phyloP scores from a whole-genome alignment of 345 rosid genomes.

The Pugionium dolabratum region DNA sequence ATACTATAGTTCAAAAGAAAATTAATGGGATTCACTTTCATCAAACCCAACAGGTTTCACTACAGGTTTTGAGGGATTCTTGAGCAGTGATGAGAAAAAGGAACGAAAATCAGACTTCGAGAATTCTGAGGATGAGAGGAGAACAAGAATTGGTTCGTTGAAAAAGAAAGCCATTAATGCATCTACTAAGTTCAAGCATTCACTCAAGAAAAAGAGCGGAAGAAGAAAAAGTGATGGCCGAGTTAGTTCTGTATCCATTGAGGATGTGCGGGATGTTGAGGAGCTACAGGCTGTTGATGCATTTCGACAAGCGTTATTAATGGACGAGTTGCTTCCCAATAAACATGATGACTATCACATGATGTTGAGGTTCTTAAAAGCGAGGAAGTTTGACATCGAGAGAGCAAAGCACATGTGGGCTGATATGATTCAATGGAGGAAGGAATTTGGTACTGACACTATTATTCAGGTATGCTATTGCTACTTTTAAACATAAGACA shows the following conservation, averaged over 20 bases:
- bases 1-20: not conserved
- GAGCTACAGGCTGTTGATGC: constrained; percentile 87
- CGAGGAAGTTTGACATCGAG: constrained; percentile 87
- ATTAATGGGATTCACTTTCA: constrained; percentile 8
- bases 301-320: constrained; percentile 73
- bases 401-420: constrained; percentile 98
- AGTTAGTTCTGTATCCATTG: constrained; percentile 93
- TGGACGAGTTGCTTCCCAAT: constrained; percentile 78
- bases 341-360: constrained; percentile 86
- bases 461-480: constrained; percentile 60
- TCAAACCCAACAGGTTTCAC: constrained; percentile 31
- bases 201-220: constrained; percentile 81
- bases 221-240: constrained; percentile 84
- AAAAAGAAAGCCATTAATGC: constrained; percentile 93
- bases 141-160: constrained; percentile 83
- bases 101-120: constrained; percentile 96
- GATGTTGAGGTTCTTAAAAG: constrained; percentile 97
- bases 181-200: constrained; percentile 84
- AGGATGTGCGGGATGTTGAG: constrained; percentile 86
- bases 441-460: constrained; percentile 83
- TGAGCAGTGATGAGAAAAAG: constrained; percentile 89
- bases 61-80: constrained; percentile 86
- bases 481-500: constrained; percentile 12
- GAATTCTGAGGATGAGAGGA: constrained; percentile 98
- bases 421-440: constrained; percentile 96